Evolutionary conservation across 2,329 filamentous ascomycete genomes (phyloP).

Genomic region (Fusarium sp.): DNA sequence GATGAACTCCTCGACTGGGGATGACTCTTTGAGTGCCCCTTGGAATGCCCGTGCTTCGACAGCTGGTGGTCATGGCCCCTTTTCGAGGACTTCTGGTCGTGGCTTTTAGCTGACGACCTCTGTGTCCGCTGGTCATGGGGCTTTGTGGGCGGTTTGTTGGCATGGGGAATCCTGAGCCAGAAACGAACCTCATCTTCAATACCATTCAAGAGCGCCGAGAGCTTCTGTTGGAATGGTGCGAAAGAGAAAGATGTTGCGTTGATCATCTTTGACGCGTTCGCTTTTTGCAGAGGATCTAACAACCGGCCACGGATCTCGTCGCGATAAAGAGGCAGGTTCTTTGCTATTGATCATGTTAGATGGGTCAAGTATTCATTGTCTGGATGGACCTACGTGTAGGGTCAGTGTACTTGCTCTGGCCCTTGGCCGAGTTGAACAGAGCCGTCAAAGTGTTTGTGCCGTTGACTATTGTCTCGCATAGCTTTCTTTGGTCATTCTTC

Average conservation of each 20-base stretch:
- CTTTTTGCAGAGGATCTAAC: slow-evolving; percentile 23
- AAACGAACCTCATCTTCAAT: slow-evolving; percentile 29
- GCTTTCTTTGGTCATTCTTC: slow-evolving; percentile 23
- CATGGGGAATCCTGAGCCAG: slow-evolving; percentile 25
- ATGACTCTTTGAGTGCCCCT: neutral
- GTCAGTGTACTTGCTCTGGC: slow-evolving; percentile 30
- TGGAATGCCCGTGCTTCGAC: slow-evolving; percentile 2
- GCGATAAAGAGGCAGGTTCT: slow-evolving; percentile 29
- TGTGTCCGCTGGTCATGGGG: slow-evolving; percentile 3
- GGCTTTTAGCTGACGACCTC: slow-evolving; percentile 4
- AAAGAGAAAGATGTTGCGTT: slow-evolving; percentile 21
- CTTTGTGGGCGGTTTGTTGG: slow-evolving; percentile 14
- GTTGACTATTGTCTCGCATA: slow-evolving; percentile 27
- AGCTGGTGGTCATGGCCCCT: neutral
- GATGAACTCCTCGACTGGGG: slow-evolving; percentile 14
- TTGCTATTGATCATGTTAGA: slow-evolving; percentile 18
- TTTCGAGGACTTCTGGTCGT: neutral
- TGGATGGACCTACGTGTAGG: slow-evolving; percentile 15
- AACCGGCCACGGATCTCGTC: slow-evolving; percentile 29
- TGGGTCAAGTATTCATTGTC: neutral
- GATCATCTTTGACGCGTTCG: slow-evolving; percentile 19
- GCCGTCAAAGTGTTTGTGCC: slow-evolving; percentile 29
- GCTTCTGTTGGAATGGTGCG: slow-evolving; percentile 23
- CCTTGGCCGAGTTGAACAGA: slow-evolving; percentile 28
- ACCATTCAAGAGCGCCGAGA: slow-evolving; percentile 13